phyloP scores from a whole-genome alignment of 2,329 filamentous ascomycete species.

The Colletotrichum tropicale region DNA sequence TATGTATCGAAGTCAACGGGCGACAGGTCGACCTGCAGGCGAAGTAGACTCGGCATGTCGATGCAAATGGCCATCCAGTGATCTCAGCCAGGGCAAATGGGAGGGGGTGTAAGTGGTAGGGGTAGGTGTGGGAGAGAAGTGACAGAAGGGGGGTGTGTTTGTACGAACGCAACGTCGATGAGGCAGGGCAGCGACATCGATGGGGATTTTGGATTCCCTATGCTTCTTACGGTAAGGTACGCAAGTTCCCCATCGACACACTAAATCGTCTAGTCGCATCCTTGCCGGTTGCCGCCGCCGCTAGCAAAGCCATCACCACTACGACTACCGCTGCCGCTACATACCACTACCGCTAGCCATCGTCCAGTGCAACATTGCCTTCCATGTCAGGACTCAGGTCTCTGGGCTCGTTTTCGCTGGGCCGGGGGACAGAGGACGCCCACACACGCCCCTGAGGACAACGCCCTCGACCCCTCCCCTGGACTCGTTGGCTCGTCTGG shows the following conservation, averaged over 20 bases:
- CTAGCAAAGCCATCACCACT: background rate
- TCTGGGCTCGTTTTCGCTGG: background rate
- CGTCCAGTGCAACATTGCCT: background rate
- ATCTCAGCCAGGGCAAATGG: background rate
- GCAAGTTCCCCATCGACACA: background rate
- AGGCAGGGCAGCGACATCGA: background rate
- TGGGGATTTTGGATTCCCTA: background rate
- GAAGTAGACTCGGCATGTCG: background rate
- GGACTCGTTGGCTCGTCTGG: background rate
- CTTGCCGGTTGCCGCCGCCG: constrained; percentile 9
- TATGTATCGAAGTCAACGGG: background rate
- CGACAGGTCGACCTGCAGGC: background rate
- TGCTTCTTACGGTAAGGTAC: background rate
- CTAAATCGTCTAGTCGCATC: background rate
- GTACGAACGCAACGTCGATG: background rate
- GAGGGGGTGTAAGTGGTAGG: background rate
- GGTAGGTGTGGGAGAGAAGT: background rate
- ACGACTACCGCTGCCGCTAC: background rate
- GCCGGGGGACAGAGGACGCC: background rate
- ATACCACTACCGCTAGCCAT: background rate
- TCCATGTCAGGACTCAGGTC: background rate
- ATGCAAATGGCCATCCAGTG: background rate
- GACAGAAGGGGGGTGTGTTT: background rate
- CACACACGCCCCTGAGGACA: background rate
- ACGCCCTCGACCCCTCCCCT: background rate